A percentile compares a stretch with the other conserved stretches of the same genome.
Evolutionary conservation across 305 asterid genomes (phyloP).

Genomic region (Euphrasia arctica): DNA sequence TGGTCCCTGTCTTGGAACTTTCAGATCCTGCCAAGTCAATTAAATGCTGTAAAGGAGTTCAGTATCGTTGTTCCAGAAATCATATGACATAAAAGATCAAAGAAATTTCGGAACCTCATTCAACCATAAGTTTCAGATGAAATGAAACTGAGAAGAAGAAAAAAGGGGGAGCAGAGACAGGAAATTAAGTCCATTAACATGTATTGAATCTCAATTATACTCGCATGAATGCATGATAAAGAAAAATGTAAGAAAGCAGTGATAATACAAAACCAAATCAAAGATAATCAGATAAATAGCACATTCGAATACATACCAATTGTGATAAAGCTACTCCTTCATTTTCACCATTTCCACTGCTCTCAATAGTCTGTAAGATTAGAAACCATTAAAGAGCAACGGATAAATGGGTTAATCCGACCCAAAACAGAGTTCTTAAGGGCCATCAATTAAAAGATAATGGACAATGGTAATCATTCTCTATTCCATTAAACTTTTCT

Average conservation of each 20-base stretch:
- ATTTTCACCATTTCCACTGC: slow-evolving; percentile 56
- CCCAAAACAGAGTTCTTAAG: not conserved
- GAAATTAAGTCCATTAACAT: slow-evolving; percentile 15
- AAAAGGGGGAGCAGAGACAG: slow-evolving; percentile 13
- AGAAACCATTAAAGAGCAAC: slow-evolving; percentile 24
- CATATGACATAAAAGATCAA: slow-evolving; percentile 12
- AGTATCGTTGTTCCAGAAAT: slow-evolving; percentile 30
- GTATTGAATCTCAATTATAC: slow-evolving; percentile 15
- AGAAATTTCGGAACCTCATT: slow-evolving; percentile 25
- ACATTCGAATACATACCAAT: slow-evolving; percentile 48
- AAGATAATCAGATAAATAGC: slow-evolving; percentile 14
- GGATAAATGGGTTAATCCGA: slow-evolving; percentile 15
- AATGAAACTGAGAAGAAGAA: slow-evolving; percentile 18
- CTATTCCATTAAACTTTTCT: slow-evolving; percentile 9
- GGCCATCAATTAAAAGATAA: slow-evolving; percentile 4
- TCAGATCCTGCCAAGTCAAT: slow-evolving; percentile 95
- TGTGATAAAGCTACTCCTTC: slow-evolving; percentile 66
- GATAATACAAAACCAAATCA: slow-evolving; percentile 3
- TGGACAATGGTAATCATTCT: slow-evolving; percentile 6
- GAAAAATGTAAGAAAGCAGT: slow-evolving; percentile 8
- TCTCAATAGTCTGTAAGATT: slow-evolving; percentile 65
- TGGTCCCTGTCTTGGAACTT: slow-evolving; percentile 82
- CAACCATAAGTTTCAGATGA: slow-evolving; percentile 19
- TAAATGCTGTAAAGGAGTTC: slow-evolving; percentile 68
- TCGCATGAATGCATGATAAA: not conserved